Evolutionary conservation across 106 monocot genomes (phyloP).

Genomic region (Triglochin maritima): DNA sequence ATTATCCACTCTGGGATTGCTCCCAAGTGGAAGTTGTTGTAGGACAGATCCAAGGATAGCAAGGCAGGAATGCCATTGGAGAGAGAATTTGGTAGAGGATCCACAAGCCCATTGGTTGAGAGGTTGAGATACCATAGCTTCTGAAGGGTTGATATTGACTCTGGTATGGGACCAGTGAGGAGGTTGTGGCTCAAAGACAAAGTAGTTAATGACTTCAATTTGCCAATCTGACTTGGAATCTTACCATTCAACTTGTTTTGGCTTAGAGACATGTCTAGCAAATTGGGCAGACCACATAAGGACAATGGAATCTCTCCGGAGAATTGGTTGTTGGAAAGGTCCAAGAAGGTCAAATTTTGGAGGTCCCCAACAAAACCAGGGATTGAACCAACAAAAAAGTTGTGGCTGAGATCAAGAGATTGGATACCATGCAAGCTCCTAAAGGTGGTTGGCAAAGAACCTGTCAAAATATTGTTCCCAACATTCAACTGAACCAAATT

Average conservation of each 20-base stretch:
- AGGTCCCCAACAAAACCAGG: conserved; percentile 41
- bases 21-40: conserved; percentile 44
- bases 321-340: conserved; percentile 65
- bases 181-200: conserved; percentile 45
- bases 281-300: conserved; percentile 30
- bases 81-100: conserved; percentile 27
- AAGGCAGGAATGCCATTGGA: conserved; percentile 43
- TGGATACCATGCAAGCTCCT: conserved; percentile 28
- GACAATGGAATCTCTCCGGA: conserved; percentile 53
- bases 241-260: conserved; percentile 56
- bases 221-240: conserved; percentile 46
- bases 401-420: conserved; percentile 51
- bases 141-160: conserved; percentile 30
- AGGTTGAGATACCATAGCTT: conserved; percentile 77
- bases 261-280: conserved; percentile 34
- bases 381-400: conserved; percentile 43
- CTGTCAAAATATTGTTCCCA: conserved; percentile 38
- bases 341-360: conserved; percentile 38
- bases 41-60: conserved; percentile 57
- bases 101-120: conserved; percentile 41
- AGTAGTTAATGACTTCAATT: conserved; percentile 37
- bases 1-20: conserved; percentile 46
- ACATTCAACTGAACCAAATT: conserved; percentile 56
- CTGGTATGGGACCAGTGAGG: conserved; percentile 57
- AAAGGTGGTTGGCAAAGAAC: conserved; percentile 32